phyloP scores from a whole-genome alignment of 2,329 filamentous ascomycete species.

The Amauroascus verrucosus region DNA sequence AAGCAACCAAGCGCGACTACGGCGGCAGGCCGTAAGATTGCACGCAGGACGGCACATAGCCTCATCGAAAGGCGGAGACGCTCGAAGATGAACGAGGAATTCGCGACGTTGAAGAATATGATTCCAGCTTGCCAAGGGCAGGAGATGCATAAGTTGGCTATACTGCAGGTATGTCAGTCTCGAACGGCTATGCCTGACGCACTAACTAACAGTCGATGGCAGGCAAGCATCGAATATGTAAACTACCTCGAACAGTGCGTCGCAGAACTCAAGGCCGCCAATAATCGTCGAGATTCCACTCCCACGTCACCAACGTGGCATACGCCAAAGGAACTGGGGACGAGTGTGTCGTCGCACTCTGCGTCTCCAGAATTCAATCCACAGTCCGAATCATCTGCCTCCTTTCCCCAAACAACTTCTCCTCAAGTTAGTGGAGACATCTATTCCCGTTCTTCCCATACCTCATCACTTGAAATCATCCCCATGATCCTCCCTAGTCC shows the following conservation, averaged over 20 bases:
- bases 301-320: constrained; percentile 20
- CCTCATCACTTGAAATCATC: constrained; percentile 20
- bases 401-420: constrained; percentile 4
- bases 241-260: constrained; percentile 89
- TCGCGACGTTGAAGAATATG: constrained; percentile 84
- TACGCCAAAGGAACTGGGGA: constrained; percentile 12
- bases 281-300: constrained; percentile 17
- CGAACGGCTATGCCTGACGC: neutral
- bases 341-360: constrained; percentile 26
- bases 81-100: constrained; percentile 99
- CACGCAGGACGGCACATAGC: constrained; percentile 90
- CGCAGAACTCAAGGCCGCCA: constrained; percentile 58
- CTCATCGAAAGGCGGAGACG: constrained; percentile 80
- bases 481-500: constrained; percentile 30
- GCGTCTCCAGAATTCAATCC: constrained; percentile 29
- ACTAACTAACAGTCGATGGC: constrained; percentile 2
- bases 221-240: constrained; percentile 95
- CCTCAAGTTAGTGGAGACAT: constrained; percentile 10
- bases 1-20: constrained; percentile 60
- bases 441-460: constrained; percentile 17
- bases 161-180: constrained; percentile 60
- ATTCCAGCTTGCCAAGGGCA: constrained; percentile 86
- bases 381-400: constrained; percentile 12
- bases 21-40: constrained; percentile 84
- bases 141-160: constrained; percentile 96